Base-by-base conservation (phyloP, 2,329 filamentous ascomycete genomes). In the Ramularia endophylla region DNA sequence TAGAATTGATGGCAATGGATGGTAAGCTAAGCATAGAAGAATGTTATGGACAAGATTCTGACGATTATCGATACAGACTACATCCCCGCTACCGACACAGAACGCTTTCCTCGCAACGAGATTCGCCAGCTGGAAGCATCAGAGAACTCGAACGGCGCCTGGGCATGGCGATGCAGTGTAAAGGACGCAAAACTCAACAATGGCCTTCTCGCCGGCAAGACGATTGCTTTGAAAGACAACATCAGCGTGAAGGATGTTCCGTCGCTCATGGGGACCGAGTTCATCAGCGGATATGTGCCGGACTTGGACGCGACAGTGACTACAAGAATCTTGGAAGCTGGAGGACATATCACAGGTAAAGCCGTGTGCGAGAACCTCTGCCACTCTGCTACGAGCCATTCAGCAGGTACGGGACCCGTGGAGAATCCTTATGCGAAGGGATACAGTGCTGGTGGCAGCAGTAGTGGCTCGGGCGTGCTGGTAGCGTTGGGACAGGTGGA, bases 301-400 rank as follows among this genome's bases (percentile, higher is more conserved):
- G 53, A 59, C 17, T 63, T 64, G 27, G 71, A 75, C 40, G 71
- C 72, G 2, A 68, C 67, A 0, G 61, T 73, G 13, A 66, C 66
- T 1, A 65, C 64, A 4, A 59, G 71, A 2, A 57, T 70, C 0
- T 54, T 74, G 25, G 61, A 67, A 34, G 59, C 63, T 13, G 70
- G 68, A 4, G 71, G 61, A 7, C 64, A 54, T 3, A 62, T 75
- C 15, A 47, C 49, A 2, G 71, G 72, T 13, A 69, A 69, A 41
- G 65, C 62, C 30, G 69, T 68, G 3, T 75, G 72, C 44, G 72
- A 74, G 52, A 71, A 73, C 46, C 58, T 71, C n/a, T 55, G 46
- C 28, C 51, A 51, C 20, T 47, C 47, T 27, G 54, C 50, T 4
- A 51, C 48, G 7, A 53, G 47, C 27, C 47, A 50, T 30, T 53